Percentiles rank a stretch among this genome's conserved stretches.
Evolutionary conservation across 257 asterid genomes (phyloP).

Genomic region (Eucommia ulmoides): DNA sequence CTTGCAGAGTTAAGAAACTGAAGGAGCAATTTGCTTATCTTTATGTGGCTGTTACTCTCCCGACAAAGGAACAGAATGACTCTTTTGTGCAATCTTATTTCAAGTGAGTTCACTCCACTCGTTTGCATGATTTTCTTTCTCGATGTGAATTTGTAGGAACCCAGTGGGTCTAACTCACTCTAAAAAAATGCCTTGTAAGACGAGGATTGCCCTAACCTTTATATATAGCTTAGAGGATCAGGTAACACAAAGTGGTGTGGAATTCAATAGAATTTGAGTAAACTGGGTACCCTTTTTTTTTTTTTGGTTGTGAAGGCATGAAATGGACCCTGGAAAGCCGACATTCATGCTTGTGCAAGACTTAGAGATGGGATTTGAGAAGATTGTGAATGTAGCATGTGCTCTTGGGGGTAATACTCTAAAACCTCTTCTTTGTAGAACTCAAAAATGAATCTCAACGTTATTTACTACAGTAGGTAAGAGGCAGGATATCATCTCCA

Average conservation of each 20-base stretch:
- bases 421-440: slow-evolving; percentile 5
- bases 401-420: slow-evolving; percentile 99
- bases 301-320: slow-evolving; percentile 41
- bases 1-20: slow-evolving; percentile 62
- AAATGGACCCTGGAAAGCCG: slow-evolving; percentile 75
- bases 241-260: too few relatives aligned
- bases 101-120: slow-evolving; percentile 45
- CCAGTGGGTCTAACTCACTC: too few relatives aligned
- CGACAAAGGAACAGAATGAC: slow-evolving; percentile 67
- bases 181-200: too few relatives aligned
- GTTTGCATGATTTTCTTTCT: slow-evolving; percentile 7
- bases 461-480: slow-evolving; percentile 52
- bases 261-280: too few relatives aligned
- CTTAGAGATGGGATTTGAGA: slow-evolving; percentile 90
- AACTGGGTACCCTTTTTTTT: too few relatives aligned
- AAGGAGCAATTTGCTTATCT: slow-evolving; percentile 75
- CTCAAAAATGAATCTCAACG: slow-evolving; percentile 8
- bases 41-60: slow-evolving; percentile 76
- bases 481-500: slow-evolving; percentile 62
- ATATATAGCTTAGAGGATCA: too few relatives aligned
- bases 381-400: slow-evolving; percentile 73
- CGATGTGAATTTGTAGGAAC: too few relatives aligned
- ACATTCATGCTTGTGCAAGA: slow-evolving; percentile 73
- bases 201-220: too few relatives aligned
- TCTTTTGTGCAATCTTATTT: slow-evolving; percentile 56